Evolutionary conservation across 441 rosid genomes (phyloP).

Genomic region (Populus hybrid): DNA sequence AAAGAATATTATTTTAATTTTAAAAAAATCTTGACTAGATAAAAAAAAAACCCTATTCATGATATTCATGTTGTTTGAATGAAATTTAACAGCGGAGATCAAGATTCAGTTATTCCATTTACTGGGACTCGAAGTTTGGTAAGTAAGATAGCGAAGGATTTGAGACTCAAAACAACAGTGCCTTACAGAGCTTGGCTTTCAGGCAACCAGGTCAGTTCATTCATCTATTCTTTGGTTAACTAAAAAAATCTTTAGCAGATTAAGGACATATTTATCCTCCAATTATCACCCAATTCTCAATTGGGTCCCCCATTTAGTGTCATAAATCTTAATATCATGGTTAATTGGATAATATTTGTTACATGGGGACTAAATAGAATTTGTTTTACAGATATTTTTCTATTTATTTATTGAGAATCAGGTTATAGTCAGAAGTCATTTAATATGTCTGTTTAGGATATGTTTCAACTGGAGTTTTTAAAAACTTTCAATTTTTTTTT

Average conservation of each 20-base stretch:
- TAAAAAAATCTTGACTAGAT: no score
- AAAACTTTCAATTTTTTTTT: no score
- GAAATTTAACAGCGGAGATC: slow-evolving; percentile 38
- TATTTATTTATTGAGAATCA: background rate
- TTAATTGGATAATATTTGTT: no score
- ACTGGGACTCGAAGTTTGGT: slow-evolving; percentile 33
- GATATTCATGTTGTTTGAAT: background rate
- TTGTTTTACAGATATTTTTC: no score
- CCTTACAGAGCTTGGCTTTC: slow-evolving; percentile 48
- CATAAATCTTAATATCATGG: no score
- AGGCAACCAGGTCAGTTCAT: slow-evolving; percentile 34
- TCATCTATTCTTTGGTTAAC: background rate
- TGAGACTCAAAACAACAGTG: slow-evolving; percentile 32
- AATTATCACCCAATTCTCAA: background rate
- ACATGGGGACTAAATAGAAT: no score
- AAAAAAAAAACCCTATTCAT: background rate
- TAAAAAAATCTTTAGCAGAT: background rate
- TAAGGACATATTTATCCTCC: background rate
- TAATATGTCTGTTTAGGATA: no score
- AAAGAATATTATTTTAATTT: no score
- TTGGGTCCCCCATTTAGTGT: no score
- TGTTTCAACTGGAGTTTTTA: no score
- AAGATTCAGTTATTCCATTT: slow-evolving; percentile 38
- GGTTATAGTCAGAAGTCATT: background rate
- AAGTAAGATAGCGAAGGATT: slow-evolving; percentile 28